Evolutionary conservation across 192 early-diverging fungal species (phyloP).

Genomic region (Jimgerdemannia flammicorona): DNA sequence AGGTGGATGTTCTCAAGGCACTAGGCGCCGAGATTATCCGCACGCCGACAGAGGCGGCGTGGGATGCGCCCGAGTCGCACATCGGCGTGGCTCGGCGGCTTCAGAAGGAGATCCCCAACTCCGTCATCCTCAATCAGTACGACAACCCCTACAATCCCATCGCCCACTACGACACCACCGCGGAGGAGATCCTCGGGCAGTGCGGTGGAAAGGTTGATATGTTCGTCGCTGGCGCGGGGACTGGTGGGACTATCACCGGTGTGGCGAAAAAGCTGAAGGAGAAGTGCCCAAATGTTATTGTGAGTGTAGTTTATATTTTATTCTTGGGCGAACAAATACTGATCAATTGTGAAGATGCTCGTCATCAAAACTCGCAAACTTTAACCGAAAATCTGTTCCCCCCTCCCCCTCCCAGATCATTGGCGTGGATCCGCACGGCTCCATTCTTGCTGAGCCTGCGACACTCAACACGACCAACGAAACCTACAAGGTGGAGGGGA

Average conservation of each 20-base stretch:
- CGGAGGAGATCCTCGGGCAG: slow-evolving; percentile 75
- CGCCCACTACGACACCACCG: slow-evolving; percentile 93
- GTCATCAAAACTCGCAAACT: not conserved
- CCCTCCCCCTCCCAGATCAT: slow-evolving; percentile 56
- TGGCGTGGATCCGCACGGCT: slow-evolving; percentile 93
- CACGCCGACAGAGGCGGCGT: slow-evolving; percentile 98
- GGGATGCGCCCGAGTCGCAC: slow-evolving; percentile 98
- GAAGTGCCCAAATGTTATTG: slow-evolving; percentile 75
- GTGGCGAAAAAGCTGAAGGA: slow-evolving; percentile 96
- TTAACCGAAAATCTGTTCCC: not conserved
- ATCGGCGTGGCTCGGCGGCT: slow-evolving; percentile 94
- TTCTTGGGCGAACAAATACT: not conserved
- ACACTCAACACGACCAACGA: slow-evolving; percentile 64
- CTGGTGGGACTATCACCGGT: slow-evolving; percentile 97
- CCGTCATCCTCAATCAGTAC: slow-evolving; percentile 98
- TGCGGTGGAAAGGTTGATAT: slow-evolving; percentile 93
- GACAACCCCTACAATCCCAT: slow-evolving; percentile 95
- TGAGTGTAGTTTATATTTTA: slow-evolving; percentile 11
- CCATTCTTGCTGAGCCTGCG: slow-evolving; percentile 90
- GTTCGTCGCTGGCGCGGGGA: slow-evolving; percentile 94
- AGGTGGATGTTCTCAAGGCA: slow-evolving; percentile 97
- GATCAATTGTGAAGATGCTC: not conserved
- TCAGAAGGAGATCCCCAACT: slow-evolving; percentile 93
- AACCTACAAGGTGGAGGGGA: slow-evolving; percentile 94
- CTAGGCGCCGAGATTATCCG: slow-evolving; percentile 97